Conservation (phyloP, 148 eudicot species). For the Simmondsia chinensis region DNA sequence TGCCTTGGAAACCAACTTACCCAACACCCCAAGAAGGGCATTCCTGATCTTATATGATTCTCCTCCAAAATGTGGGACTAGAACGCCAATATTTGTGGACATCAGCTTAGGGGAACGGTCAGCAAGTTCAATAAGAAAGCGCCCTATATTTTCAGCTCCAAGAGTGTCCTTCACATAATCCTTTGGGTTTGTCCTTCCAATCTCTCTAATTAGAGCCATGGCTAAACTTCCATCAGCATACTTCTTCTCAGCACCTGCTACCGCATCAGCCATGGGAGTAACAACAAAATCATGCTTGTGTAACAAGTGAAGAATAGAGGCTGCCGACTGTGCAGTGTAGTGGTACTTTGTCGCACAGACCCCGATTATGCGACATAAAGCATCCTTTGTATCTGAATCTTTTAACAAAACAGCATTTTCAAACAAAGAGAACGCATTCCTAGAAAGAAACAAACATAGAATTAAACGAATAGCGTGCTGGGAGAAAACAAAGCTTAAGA, state of each 20-base stretch:
- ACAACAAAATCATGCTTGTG: slow-evolving; percentile 86
- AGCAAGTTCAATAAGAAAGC: slow-evolving; percentile 86
- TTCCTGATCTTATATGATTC: slow-evolving; percentile 97
- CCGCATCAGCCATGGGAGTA: slow-evolving; percentile 71
- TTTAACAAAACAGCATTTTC: slow-evolving; percentile 67
- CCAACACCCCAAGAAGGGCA: slow-evolving; percentile 87
- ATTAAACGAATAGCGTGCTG: not conserved
- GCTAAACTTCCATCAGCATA: slow-evolving; percentile 86
- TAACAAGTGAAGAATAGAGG: slow-evolving; percentile 76
- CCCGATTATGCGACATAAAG: slow-evolving; percentile 83
- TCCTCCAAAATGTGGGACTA: slow-evolving; percentile 93
- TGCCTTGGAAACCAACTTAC: slow-evolving; percentile 78
- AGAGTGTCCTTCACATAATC: slow-evolving; percentile 67
- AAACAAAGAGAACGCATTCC: slow-evolving; percentile 73
- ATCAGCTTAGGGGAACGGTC: slow-evolving; percentile 79
- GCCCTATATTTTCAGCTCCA: slow-evolving; percentile 94
- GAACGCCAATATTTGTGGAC: slow-evolving; percentile 75
- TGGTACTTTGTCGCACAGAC: slow-evolving; percentile 87
- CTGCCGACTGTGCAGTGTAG: slow-evolving; percentile 70
- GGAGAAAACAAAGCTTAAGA: not conserved
- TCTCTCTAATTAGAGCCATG: slow-evolving; percentile 63
- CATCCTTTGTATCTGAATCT: slow-evolving; percentile 71
- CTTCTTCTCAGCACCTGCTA: slow-evolving; percentile 75
- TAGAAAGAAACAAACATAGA: slow-evolving; percentile 16
- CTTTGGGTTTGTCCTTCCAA: slow-evolving; percentile 85